These are phyloP conservation scores for Elaeagnus macrophylla DNA, from an alignment of 306 rosid species.

Conservation along the genomic window DNA sequence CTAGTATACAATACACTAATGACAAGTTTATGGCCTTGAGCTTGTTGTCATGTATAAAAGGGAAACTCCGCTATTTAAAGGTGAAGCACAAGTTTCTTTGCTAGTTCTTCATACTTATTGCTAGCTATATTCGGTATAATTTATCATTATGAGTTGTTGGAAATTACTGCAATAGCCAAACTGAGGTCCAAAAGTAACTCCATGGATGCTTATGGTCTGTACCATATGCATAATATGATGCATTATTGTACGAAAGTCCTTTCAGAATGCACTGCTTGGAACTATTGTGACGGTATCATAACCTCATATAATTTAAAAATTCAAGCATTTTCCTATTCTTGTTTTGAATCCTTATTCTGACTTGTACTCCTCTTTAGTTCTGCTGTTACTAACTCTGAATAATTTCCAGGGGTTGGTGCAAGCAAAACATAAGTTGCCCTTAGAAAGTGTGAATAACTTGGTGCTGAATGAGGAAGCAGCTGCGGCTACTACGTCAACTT, in stretches of 20 bases:
- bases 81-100: conserved; percentile 26
- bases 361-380: conserved; percentile 2
- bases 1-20: conserved; percentile 57
- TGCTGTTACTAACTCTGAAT: conserved; percentile 19
- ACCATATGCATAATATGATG: no score
- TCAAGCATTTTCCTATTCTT: background rate
- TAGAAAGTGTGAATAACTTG: conserved; percentile 31
- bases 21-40: conserved; percentile 69
- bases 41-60: conserved; percentile 58
- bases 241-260: background rate
- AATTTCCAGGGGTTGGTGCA: conserved; percentile 65
- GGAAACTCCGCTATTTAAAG: conserved; percentile 91
- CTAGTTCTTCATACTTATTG: conserved; percentile 3
- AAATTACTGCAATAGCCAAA: conserved; percentile 4
- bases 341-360: background rate
- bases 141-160: conserved; percentile 8
- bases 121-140: conserved; percentile 10
- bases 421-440: conserved; percentile 50
- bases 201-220: background rate
- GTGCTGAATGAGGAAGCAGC: conserved; percentile 36
- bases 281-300: background rate
- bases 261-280: background rate
- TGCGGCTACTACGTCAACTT: conserved; percentile 23
- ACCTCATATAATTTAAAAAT: background rate
- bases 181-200: background rate